These are phyloP conservation scores for Aureobasidium zeae DNA, from an alignment of 2,329 filamentous ascomycete genomes.

Conservation along the genomic window DNA sequence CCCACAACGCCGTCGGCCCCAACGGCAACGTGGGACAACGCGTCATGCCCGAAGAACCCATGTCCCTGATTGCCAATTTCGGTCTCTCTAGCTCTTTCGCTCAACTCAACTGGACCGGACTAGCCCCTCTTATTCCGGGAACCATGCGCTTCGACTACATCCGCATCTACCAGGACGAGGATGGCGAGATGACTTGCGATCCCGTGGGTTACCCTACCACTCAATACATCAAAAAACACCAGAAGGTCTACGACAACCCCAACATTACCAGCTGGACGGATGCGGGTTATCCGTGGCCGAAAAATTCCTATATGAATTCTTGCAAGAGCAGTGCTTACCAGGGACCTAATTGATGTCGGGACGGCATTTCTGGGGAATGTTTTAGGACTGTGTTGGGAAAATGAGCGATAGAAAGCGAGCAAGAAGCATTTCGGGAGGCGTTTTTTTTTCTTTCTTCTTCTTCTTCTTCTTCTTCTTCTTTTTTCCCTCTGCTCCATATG, in stretches of 20 bases:
- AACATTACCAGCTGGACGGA: conserved; percentile 57
- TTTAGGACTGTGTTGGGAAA: conserved; percentile 6
- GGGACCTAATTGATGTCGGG: conserved; percentile 2
- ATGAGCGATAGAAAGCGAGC: neutral
- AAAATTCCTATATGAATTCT: conserved; percentile 51
- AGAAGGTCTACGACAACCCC: conserved; percentile 51
- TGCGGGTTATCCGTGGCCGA: conserved; percentile 51
- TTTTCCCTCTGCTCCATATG: too few relatives aligned
- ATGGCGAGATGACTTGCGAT: conserved; percentile 53
- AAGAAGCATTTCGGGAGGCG: too few relatives aligned
- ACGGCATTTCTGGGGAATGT: neutral
- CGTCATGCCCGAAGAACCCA: conserved; percentile 56
- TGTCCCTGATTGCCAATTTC: conserved; percentile 59
- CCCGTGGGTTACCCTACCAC: conserved; percentile 59
- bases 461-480: too few relatives aligned
- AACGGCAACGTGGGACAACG: conserved; percentile 63
- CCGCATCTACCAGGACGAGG: conserved; percentile 58
- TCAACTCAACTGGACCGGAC: conserved; percentile 47
- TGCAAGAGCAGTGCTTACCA: conserved; percentile 31
- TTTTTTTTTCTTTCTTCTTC: too few relatives aligned
- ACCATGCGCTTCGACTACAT: conserved; percentile 61
- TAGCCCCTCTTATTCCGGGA: conserved; percentile 50
- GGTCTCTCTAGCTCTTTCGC: conserved; percentile 62
- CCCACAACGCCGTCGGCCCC: conserved; percentile 50
- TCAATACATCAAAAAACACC: conserved; percentile 54